A percentile compares a stretch with the other conserved stretches of the same genome.
phyloP scores from a whole-genome alignment of 345 rosid species.

The Chamaenerion angustifolium region DNA sequence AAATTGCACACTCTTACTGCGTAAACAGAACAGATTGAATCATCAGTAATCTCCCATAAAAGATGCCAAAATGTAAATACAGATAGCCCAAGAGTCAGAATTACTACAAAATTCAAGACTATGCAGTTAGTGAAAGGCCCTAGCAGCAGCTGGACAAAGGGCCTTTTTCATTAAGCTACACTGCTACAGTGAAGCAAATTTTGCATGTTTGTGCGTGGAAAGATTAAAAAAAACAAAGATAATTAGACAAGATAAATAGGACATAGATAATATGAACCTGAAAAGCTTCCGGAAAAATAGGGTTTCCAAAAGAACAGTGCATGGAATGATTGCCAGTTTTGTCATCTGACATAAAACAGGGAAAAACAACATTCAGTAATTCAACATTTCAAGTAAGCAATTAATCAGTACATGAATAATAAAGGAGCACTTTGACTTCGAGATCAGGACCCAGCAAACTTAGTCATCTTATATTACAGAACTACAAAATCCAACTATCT shows the following conservation, averaged over 20 bases:
- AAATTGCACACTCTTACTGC: constrained; percentile 83
- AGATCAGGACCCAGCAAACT: too few relatives aligned
- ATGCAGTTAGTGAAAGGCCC: too few relatives aligned
- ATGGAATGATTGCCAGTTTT: constrained; percentile 95
- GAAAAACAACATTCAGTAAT: constrained; percentile 6
- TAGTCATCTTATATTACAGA: too few relatives aligned
- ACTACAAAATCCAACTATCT: too few relatives aligned
- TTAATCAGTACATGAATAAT: background rate
- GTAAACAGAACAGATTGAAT: background rate
- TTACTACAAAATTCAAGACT: too few relatives aligned
- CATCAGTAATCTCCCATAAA: too few relatives aligned
- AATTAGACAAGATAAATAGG: background rate
- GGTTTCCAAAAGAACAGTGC: constrained; percentile 96
- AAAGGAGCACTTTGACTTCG: too few relatives aligned
- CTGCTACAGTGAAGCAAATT: background rate
- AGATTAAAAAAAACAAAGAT: background rate
- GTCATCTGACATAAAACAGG: constrained; percentile 59
- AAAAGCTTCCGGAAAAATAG: constrained; percentile 89
- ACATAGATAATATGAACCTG: constrained; percentile 40
- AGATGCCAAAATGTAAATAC: too few relatives aligned
- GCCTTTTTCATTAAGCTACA: background rate
- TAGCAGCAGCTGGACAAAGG: too few relatives aligned
- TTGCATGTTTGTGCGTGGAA: background rate
- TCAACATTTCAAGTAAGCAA: background rate
- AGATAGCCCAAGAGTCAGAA: too few relatives aligned